These are phyloP conservation scores for Salix exigua DNA, from an alignment of 345 rosid genomes.

Conservation along the genomic window DNA sequence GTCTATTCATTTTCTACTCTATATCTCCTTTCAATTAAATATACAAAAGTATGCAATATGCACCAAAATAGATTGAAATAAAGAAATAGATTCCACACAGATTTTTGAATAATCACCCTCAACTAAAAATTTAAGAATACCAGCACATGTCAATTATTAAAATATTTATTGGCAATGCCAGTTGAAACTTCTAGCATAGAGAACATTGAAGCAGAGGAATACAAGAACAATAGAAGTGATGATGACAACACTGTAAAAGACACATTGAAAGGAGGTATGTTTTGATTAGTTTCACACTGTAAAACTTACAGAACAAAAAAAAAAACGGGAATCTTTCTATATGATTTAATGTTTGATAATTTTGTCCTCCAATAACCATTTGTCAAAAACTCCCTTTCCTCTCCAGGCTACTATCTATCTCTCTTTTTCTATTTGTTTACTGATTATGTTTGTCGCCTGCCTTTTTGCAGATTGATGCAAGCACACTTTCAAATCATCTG, in stretches of 20 bases:
- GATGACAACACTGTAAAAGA: neutral
- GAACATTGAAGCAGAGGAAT: neutral
- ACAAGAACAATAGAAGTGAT: neutral
- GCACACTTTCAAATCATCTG: neutral
- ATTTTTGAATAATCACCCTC: neutral
- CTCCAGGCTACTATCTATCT: too few relatives aligned
- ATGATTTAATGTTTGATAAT: too few relatives aligned
- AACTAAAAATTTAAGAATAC: neutral
- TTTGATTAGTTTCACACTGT: neutral
- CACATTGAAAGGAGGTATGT: neutral
- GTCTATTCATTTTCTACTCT: conserved; percentile 11
- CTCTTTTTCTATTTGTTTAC: neutral
- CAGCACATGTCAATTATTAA: neutral
- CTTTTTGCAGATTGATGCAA: neutral
- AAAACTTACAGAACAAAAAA: neutral
- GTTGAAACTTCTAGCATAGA: neutral
- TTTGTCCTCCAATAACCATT: too few relatives aligned
- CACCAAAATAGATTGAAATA: neutral
- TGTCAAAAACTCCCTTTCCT: too few relatives aligned
- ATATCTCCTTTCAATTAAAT: neutral
- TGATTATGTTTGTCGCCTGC: neutral
- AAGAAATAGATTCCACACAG: neutral
- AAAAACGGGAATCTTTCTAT: neutral
- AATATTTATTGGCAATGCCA: neutral
- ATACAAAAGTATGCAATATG: neutral